These are phyloP conservation scores for Backusella morwellensis DNA, from an alignment of 192 early-diverging fungal species.

Conservation along the genomic window DNA sequence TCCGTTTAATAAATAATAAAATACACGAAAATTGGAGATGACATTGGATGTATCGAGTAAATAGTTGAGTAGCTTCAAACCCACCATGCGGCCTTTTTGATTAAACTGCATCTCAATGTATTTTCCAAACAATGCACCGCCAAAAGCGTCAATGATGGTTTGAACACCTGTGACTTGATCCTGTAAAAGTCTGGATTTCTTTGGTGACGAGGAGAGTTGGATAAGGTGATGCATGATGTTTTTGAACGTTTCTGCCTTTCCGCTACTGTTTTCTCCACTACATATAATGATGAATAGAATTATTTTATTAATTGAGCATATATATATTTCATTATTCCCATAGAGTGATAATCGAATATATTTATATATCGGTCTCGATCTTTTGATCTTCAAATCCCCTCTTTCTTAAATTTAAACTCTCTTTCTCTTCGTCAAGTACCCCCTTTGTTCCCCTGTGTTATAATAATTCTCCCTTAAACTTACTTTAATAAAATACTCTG, in stretches of 20 bases:
- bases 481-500: constrained; percentile 60
- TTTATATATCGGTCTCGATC: not conserved
- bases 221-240: constrained; percentile 65
- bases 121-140: constrained; percentile 82
- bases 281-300: not conserved
- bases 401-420: not conserved
- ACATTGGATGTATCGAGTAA: constrained; percentile 85
- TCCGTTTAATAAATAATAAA: constrained; percentile 92
- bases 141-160: constrained; percentile 82
- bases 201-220: constrained; percentile 67
- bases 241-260: constrained; percentile 79
- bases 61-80: constrained; percentile 83
- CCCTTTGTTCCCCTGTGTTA: not conserved
- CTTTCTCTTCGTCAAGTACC: not conserved
- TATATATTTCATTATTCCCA: not conserved
- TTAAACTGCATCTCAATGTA: constrained; percentile 92
- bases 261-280: constrained; percentile 84
- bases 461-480: constrained; percentile 23
- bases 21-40: constrained; percentile 89
- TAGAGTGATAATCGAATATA: not conserved
- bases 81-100: constrained; percentile 82
- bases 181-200: constrained; percentile 66
- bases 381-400: not conserved
- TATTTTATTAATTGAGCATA: not conserved
- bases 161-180: constrained; percentile 67